A percentile compares a stretch with the other conserved stretches of the same genome.
Conservation (phyloP, 192 early-diverging fungal genomes). For the Mortierella alpina region DNA sequence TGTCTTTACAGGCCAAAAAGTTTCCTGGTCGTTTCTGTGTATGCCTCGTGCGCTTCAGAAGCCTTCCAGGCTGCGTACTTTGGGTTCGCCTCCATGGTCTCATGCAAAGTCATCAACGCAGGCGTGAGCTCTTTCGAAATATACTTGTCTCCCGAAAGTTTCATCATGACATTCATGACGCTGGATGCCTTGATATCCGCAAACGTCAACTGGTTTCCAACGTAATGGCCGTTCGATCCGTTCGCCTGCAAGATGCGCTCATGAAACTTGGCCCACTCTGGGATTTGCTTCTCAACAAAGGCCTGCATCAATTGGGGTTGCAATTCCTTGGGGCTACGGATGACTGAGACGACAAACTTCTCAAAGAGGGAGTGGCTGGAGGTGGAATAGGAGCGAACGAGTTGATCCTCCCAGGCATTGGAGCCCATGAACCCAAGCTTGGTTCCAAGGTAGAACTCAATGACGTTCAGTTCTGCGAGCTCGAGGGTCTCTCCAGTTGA, state of each 20-base stretch:
- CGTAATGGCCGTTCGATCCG: constrained; percentile 40
- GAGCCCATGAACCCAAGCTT: constrained; percentile 47
- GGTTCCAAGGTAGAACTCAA: constrained; percentile 59
- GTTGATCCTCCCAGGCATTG: constrained; percentile 44
- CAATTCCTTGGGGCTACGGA: constrained; percentile 31
- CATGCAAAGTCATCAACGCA: constrained; percentile 26
- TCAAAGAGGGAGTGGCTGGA: constrained; percentile 49
- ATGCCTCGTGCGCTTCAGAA: constrained; percentile 10
- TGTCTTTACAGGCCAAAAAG: constrained; percentile 10
- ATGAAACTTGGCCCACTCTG: constrained; percentile 35
- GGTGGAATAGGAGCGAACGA: constrained; percentile 28
- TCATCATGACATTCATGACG: constrained; percentile 7
- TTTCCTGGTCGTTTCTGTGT: constrained; percentile 5
- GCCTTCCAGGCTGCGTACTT: constrained; percentile 31
- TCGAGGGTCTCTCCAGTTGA: constrained; percentile 40
- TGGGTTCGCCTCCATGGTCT: constrained; percentile 16
- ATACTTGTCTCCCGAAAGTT: constrained; percentile 4
- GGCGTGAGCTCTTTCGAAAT: constrained; percentile 30
- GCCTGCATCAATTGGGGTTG: constrained; percentile 11
- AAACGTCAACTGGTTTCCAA: constrained; percentile 23
- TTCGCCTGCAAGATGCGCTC: constrained; percentile 23
- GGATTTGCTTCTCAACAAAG: constrained; percentile 37
- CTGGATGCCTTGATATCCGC: constrained; percentile 32
- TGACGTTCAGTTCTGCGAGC: constrained; percentile 54
- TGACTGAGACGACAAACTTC: constrained; percentile 20